These are phyloP conservation scores for Claviceps pusilla DNA, from an alignment of 2,329 filamentous ascomycete genomes.

Conservation along the genomic window DNA sequence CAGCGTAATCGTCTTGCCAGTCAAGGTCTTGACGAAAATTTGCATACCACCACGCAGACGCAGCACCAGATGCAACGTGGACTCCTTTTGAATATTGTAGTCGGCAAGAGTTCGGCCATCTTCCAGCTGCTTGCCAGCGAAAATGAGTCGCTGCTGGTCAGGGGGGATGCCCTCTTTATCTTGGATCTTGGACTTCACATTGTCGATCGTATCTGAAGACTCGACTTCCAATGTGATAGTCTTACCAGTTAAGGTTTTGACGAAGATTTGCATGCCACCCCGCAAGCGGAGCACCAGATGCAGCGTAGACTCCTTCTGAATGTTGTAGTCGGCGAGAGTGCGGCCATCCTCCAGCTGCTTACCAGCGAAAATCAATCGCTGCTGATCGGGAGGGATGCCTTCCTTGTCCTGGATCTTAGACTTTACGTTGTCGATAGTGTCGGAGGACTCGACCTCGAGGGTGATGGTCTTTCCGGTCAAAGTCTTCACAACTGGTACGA, in stretches of 20 bases:
- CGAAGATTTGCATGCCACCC: constrained; percentile 81
- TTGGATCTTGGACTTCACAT: constrained; percentile 87
- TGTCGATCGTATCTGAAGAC: constrained; percentile 81
- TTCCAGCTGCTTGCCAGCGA: constrained; percentile 85
- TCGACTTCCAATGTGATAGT: constrained; percentile 89
- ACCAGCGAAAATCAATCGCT: constrained; percentile 87
- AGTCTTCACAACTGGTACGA: constrained; percentile 51
- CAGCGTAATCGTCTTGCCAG: constrained; percentile 86
- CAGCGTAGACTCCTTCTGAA: constrained; percentile 81
- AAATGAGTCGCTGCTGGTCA: constrained; percentile 87
- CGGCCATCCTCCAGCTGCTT: constrained; percentile 93
- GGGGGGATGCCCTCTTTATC: constrained; percentile 89
- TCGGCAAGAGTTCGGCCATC: constrained; percentile 82
- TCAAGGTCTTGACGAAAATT: constrained; percentile 76
- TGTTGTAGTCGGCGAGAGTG: constrained; percentile 84
- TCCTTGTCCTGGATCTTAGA: constrained; percentile 97
- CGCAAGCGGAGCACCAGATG: constrained; percentile 77
- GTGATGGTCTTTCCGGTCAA: constrained; percentile 92
- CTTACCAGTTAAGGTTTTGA: constrained; percentile 81
- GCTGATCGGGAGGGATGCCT: constrained; percentile 87
- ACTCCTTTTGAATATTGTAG: constrained; percentile 95
- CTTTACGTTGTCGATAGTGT: constrained; percentile 95
- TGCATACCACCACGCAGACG: constrained; percentile 83
- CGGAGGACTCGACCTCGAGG: constrained; percentile 72
- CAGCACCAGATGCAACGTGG: constrained; percentile 65